A percentile compares a stretch with the other conserved stretches of the same genome.
Conservation (phyloP, 1,284 basidiomycete species). For the Phenoliferia sp. region DNA sequence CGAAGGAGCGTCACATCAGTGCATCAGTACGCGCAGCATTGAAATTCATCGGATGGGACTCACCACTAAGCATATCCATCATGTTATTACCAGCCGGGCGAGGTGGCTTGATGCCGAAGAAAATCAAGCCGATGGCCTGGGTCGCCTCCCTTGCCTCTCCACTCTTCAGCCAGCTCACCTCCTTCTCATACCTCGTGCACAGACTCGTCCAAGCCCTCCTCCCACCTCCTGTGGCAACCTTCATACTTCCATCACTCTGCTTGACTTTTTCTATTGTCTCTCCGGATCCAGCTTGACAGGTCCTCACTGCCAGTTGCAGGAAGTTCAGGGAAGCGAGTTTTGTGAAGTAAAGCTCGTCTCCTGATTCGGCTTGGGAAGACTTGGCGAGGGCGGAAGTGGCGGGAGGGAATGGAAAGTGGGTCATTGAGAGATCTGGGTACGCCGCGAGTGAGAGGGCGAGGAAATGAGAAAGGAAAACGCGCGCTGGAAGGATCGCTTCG, state of each 20-base stretch:
- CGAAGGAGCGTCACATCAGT: no score
- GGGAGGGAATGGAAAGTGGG: slow-evolving; percentile 45
- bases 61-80: slow-evolving; percentile 61
- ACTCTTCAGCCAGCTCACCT: slow-evolving; percentile 48
- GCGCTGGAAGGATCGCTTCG: slow-evolving; percentile 78
- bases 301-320: slow-evolving; percentile 73
- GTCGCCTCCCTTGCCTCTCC: slow-evolving; percentile 72
- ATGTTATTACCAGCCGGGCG: slow-evolving; percentile 68
- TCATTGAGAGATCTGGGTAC: slow-evolving; percentile 46
- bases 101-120: slow-evolving; percentile 74
- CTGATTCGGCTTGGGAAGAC: slow-evolving; percentile 36
- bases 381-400: slow-evolving; percentile 20
- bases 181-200: slow-evolving; percentile 32
- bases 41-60: no score
- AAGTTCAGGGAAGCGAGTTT: slow-evolving; percentile 74
- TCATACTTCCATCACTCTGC: slow-evolving; percentile 19
- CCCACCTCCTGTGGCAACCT: slow-evolving; percentile 22
- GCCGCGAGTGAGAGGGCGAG: slow-evolving; percentile 55
- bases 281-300: slow-evolving; percentile 71
- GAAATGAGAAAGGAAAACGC: slow-evolving; percentile 73
- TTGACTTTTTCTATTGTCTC: slow-evolving; percentile 39
- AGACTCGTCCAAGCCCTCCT: slow-evolving; percentile 31
- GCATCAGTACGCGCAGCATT: no score
- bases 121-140: slow-evolving; percentile 55
- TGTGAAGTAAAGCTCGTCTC: slow-evolving; percentile 65